These are phyloP conservation scores for Phyllostachys edulis DNA, from an alignment of 176 grass and related monocot species.

Conservation along the genomic window DNA sequence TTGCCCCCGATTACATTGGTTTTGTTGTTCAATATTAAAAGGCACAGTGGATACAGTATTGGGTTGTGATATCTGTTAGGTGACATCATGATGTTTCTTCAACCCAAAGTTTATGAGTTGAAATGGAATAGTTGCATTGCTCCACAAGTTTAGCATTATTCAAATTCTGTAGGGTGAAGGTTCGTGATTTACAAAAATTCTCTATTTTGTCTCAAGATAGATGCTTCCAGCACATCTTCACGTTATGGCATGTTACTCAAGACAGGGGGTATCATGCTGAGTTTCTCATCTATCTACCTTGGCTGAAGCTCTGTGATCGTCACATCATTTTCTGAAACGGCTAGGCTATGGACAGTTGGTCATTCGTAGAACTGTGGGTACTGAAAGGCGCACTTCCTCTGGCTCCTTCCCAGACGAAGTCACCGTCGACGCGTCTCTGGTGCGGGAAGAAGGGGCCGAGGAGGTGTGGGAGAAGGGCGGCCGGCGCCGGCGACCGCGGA, in stretches of 20 bases:
- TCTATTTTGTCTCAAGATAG: background rate
- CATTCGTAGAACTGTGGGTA: no score
- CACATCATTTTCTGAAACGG: conserved; percentile 37
- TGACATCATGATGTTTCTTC: background rate
- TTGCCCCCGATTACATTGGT: background rate
- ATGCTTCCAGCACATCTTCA: background rate
- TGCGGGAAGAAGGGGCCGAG: no score
- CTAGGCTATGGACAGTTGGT: background rate
- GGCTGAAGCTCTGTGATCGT: conserved; percentile 35
- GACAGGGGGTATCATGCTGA: no score
- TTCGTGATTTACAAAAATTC: background rate
- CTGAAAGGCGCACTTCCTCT: background rate
- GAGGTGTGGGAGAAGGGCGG: no score
- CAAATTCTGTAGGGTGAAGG: background rate
- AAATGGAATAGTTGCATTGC: background rate
- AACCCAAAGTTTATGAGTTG: background rate
- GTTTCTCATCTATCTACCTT: background rate
- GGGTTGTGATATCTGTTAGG: background rate
- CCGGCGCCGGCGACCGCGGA: no score
- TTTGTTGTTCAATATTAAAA: conserved; percentile 6
- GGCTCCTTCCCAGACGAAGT: background rate
- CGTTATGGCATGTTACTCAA: no score
- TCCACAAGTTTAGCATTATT: background rate
- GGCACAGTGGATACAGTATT: background rate
- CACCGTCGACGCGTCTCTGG: no score